A percentile compares a stretch with the other conserved stretches of the same genome.
phyloP scores from a whole-genome alignment of 345 rosid genomes.

The Eucalyptus regnans region DNA sequence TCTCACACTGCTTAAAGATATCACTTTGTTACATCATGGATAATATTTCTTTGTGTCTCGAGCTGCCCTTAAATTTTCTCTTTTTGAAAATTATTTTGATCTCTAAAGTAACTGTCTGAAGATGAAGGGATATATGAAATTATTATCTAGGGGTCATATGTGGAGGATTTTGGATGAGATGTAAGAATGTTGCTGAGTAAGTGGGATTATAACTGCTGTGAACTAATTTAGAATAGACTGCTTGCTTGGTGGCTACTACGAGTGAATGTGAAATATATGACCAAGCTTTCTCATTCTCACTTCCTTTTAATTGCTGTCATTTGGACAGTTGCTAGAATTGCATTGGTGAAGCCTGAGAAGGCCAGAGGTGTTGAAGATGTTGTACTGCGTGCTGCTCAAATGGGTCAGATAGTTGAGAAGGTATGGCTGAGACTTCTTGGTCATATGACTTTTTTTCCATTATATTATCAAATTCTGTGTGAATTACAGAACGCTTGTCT shows the following conservation, averaged over 20 bases:
- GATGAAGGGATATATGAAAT: neutral
- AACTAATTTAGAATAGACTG: neutral
- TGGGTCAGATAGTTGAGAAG: conserved; percentile 93
- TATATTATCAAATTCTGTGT: neutral
- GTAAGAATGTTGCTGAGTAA: neutral
- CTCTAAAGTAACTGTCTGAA: neutral
- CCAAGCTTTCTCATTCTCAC: neutral
- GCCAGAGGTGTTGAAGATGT: conserved; percentile 94
- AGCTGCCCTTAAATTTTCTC: neutral
- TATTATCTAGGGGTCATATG: neutral
- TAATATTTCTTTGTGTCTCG: neutral
- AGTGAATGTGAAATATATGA: neutral
- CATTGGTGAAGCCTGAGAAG: conserved; percentile 97
- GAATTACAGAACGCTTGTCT: neutral
- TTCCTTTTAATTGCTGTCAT: neutral
- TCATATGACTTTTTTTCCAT: neutral
- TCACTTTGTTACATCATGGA: neutral
- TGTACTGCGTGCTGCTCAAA: conserved; percentile 76
- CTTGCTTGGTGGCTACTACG: neutral
- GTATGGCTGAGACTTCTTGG: conserved; percentile 10
- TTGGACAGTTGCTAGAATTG: conserved; percentile 72
- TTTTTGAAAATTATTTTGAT: neutral
- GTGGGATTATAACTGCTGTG: neutral
- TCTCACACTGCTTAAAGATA: neutral
- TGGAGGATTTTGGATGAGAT: neutral